Evolutionary conservation across 345 rosid genomes (phyloP), one percentile per base, ranked within the genome.

Genomic region (Syzygium jambos): DNA sequence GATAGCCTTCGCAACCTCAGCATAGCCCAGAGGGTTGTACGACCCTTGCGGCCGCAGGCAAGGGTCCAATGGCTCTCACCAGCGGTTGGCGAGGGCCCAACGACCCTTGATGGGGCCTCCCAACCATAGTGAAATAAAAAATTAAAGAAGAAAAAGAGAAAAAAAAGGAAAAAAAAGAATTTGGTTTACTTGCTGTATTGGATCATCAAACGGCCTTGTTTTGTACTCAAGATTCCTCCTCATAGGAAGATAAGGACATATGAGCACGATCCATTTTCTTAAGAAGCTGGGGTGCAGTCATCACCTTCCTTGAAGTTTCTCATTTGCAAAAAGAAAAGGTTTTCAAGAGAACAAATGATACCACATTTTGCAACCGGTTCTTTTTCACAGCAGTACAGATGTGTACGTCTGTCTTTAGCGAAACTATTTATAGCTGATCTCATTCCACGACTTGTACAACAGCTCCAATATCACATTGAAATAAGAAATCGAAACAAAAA

Each of bases 31-130:
- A 43, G 46, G 46, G 46, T 43, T 43, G 46, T 6, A 43, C 2
- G 11, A 56, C n/a, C 27, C 34, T 61, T 6, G 19, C 0, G 17
- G 1, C 1, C 0, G 8, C 0, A 0, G 2, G 7, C n/a, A 14
- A 59, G 30, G 34, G 17, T 30, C 6, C 14, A 1, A 0, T 1
- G 34, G 34, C 9, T 19, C 34, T 61, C 2, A 1, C 9, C 61
- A 12, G 7, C 0, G 3, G 2, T 11, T 7, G 30, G 29, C 7
- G 34, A 61, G 68, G 30, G 46, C 46, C 46, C 7, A 5, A 43
- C 46, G 46, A 43, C 46, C 46, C 46, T 43, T 43, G 46, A 43
- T 43, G 1, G 46, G 7, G 1, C 46, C 46, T 43, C 46, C 7
- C 46, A 1, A 7, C 46, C 46, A 43, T 43, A 43, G 46, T 43